These are phyloP conservation scores for Colletotrichum sp. DNA, from an alignment of 2,329 filamentous ascomycete species.

Conservation along the genomic window DNA sequence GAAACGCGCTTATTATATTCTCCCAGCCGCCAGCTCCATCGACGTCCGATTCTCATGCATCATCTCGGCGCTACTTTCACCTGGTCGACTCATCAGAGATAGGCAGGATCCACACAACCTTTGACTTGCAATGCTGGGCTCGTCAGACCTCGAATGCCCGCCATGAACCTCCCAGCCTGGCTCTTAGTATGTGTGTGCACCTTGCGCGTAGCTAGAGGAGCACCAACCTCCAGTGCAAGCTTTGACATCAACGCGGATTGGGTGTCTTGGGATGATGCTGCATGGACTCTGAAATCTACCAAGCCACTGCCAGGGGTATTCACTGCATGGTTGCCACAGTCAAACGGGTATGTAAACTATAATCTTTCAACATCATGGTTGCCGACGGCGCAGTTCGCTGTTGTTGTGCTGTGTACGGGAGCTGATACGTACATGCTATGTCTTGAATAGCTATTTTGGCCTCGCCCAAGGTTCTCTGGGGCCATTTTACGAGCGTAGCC, in stretches of 20 bases:
- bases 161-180: neutral
- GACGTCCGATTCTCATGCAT: neutral
- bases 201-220: neutral
- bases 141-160: neutral
- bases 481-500: neutral
- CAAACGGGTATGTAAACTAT: neutral
- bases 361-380: neutral
- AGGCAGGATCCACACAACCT: neutral
- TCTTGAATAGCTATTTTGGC: neutral
- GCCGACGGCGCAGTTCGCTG: neutral
- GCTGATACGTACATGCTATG: neutral
- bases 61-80: neutral
- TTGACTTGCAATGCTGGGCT: neutral
- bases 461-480: neutral
- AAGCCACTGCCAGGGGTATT: neutral
- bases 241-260: constrained; percentile 3
- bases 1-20: neutral
- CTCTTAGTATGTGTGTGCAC: neutral
- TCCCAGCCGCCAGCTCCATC: neutral
- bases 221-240: neutral
- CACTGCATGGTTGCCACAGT: neutral
- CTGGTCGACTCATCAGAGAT: neutral
- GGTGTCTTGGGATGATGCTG: neutral
- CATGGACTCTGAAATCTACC: neutral
- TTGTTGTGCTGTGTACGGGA: neutral